Conservation (phyloP, 495 filamentous ascomycete species). For the Penicillium riverlandense region DNA sequence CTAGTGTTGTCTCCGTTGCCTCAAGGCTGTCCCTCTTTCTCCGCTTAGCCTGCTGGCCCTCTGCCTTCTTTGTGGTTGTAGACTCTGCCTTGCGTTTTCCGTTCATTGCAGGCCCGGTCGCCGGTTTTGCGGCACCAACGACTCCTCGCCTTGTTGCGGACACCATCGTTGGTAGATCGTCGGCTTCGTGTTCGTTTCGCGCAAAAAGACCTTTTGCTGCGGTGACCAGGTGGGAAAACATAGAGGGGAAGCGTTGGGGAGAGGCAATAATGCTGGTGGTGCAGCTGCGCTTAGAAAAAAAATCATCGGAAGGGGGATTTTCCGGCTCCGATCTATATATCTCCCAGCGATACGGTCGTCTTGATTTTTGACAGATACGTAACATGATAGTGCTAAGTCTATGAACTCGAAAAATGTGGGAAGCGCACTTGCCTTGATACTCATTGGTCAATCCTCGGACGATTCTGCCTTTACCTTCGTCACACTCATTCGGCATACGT, state of each 20-base stretch:
- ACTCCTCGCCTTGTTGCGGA: slow-evolving; percentile 26
- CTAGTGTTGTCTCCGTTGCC: slow-evolving; percentile 10
- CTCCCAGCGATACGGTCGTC: no score
- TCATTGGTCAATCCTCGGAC: no score
- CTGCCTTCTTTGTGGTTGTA: slow-evolving; percentile 10
- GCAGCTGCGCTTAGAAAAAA: background rate
- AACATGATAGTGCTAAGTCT: no score
- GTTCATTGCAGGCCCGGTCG: slow-evolving; percentile 10
- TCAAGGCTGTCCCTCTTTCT: slow-evolving; percentile 27
- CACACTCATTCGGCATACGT: no score
- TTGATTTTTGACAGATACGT: no score
- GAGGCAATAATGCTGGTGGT: background rate
- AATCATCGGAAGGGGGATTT: background rate
- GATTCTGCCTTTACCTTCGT: no score
- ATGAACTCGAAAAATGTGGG: no score
- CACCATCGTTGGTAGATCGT: slow-evolving; percentile 26
- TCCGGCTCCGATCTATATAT: no score
- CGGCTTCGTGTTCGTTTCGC: slow-evolving; percentile 18
- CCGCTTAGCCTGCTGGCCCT: slow-evolving; percentile 30
- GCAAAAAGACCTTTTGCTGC: slow-evolving; percentile 38
- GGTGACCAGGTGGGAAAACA: slow-evolving; percentile 39
- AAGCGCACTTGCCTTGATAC: no score
- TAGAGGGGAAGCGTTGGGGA: slow-evolving; percentile 12
- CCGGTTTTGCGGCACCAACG: slow-evolving; percentile 1
- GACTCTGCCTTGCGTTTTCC: slow-evolving; percentile 31